Conservation (phyloP, 1,139 yeast genomes). For the Suhomyces wounanorum region DNA sequence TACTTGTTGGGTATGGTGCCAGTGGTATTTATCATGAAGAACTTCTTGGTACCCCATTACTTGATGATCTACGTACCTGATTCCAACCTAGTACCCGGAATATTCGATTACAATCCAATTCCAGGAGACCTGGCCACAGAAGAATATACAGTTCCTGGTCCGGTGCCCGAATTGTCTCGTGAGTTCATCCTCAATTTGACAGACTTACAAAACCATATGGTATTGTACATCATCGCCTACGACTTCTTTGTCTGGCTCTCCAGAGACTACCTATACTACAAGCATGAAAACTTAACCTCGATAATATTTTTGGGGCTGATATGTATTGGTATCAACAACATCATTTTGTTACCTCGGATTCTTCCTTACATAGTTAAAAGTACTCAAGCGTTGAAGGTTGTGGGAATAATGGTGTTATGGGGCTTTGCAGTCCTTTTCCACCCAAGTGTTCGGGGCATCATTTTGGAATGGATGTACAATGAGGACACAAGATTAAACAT, state of each 20-base stretch:
- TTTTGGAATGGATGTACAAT: constrained; percentile 50
- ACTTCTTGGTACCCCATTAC: constrained; percentile 72
- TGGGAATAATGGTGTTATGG: constrained; percentile 54
- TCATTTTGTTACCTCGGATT: constrained; percentile 35
- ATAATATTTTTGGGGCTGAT: constrained; percentile 45
- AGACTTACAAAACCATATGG: constrained; percentile 82
- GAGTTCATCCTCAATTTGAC: constrained; percentile 80
- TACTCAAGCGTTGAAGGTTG: constrained; percentile 40
- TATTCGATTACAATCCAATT: constrained; percentile 46
- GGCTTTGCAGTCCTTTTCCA: constrained; percentile 47
- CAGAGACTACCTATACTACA: constrained; percentile 62
- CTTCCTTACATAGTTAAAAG: constrained; percentile 28
- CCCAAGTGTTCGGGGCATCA: constrained; percentile 51
- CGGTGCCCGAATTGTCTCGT: constrained; percentile 76
- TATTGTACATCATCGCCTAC: constrained; percentile 63
- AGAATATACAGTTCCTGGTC: constrained; percentile 58
- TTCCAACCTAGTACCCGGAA: constrained; percentile 22
- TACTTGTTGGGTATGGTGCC: constrained; percentile 56
- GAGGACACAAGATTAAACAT: constrained; percentile 62
- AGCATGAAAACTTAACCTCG: constrained; percentile 64
- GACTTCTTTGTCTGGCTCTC: constrained; percentile 56
- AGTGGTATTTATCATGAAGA: constrained; percentile 51
- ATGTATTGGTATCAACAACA: constrained; percentile 30
- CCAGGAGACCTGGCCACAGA: constrained; percentile 56
- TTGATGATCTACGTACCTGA: constrained; percentile 46